Conservation (phyloP, 768 basidiomycete genomes). For the Leccinum uliginosum region DNA sequence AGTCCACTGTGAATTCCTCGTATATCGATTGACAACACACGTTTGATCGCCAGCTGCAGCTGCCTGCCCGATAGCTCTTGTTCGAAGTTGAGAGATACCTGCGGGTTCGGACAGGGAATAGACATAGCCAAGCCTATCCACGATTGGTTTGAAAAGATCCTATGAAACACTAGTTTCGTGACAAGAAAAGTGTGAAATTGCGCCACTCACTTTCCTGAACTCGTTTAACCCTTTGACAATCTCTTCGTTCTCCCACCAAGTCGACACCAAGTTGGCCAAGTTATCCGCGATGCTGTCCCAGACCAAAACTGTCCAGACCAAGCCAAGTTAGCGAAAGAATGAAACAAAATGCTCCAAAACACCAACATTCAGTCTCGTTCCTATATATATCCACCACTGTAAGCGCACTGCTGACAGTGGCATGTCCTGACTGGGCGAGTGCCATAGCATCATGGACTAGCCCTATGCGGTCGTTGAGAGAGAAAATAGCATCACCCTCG, state of each 20-base stretch:
- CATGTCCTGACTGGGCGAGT: slow-evolving; percentile 76
- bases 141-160: slow-evolving; percentile 70
- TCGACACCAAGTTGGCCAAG: slow-evolving; percentile 49
- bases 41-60: slow-evolving; percentile 41
- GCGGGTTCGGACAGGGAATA: slow-evolving; percentile 60
- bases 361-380: slow-evolving; percentile 74
- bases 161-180: slow-evolving; percentile 22
- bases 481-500: slow-evolving; percentile 60
- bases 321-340: neutral
- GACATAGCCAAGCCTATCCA: slow-evolving; percentile 75
- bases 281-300: slow-evolving; percentile 68
- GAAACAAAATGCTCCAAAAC: neutral
- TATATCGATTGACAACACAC: slow-evolving; percentile 21
- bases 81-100: slow-evolving; percentile 69
- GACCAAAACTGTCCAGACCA: slow-evolving; percentile 57
- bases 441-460: slow-evolving; percentile 80
- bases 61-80: slow-evolving; percentile 61
- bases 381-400: slow-evolving; percentile 65
- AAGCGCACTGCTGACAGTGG: slow-evolving; percentile 72
- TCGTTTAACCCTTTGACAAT: slow-evolving; percentile 51
- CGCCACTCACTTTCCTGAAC: slow-evolving; percentile 50
- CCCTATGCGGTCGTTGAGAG: slow-evolving; percentile 84
- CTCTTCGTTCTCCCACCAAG: slow-evolving; percentile 81
- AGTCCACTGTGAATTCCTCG: neutral
- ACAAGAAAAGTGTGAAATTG: neutral